phyloP scores from a whole-genome alignment of 2,329 filamentous ascomycete species.

The Pleurostoma richardsiae region DNA sequence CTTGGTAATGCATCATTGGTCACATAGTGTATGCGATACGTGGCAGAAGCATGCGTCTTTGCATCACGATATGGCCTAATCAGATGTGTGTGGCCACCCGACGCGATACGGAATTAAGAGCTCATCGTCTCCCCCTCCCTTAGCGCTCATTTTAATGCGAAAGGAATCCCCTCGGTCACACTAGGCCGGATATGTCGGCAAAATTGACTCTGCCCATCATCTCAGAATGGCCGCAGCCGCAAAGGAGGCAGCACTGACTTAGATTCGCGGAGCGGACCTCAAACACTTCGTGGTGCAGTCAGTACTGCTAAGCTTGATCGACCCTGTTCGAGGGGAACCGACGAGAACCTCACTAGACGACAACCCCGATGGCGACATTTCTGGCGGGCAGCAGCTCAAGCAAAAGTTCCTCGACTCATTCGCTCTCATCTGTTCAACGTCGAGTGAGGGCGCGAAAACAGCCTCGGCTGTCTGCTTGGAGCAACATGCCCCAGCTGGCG shows the following conservation, averaged over 20 bases:
- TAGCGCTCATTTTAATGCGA: slow-evolving; percentile 2
- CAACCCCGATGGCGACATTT: slow-evolving; percentile 10
- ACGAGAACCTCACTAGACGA: slow-evolving; percentile 14
- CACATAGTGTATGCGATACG: slow-evolving; percentile 2
- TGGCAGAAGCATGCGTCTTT: slow-evolving; percentile 4
- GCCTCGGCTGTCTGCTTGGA: slow-evolving; percentile 25
- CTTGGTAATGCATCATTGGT: slow-evolving; percentile 1
- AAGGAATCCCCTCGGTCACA: slow-evolving; percentile 5
- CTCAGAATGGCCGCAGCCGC: slow-evolving; percentile 3
- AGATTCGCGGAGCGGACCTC: slow-evolving; percentile 4
- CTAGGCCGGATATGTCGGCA: slow-evolving; percentile 1
- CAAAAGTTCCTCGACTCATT: slow-evolving; percentile 28
- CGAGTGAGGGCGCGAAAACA: slow-evolving; percentile 13
- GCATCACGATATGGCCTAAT: slow-evolving; percentile 5
- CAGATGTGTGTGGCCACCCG: slow-evolving; percentile 5
- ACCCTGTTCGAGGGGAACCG: slow-evolving; percentile 20
- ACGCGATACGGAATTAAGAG: slow-evolving; percentile 3
- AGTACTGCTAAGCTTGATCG: slow-evolving; percentile 7
- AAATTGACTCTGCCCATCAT: slow-evolving; percentile 3
- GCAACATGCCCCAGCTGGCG: slow-evolving; percentile 12
- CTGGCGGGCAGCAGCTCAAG: slow-evolving; percentile 9
- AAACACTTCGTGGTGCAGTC: slow-evolving; percentile 4
- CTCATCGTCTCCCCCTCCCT: slow-evolving; percentile 4
- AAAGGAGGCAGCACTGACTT: slow-evolving; percentile 3
- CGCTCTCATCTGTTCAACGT: slow-evolving; percentile 22